These are phyloP conservation scores for Ilyonectria robusta DNA, from an alignment of 2,329 filamentous ascomycete genomes.

Conservation along the genomic window DNA sequence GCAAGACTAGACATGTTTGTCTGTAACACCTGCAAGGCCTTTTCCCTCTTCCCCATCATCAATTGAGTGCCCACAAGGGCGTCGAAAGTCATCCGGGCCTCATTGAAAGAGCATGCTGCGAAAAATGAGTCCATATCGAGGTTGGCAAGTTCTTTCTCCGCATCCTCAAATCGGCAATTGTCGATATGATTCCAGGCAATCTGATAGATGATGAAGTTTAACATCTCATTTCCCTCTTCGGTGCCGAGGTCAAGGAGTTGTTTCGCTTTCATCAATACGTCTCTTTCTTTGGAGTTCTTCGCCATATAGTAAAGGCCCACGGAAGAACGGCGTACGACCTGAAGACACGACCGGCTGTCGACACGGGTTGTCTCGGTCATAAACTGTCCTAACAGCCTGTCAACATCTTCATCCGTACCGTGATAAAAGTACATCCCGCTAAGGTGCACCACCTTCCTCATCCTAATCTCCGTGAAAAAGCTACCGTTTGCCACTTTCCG, in stretches of 20 bases:
- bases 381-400: constrained; percentile 4
- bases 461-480: neutral
- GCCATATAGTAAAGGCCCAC: neutral
- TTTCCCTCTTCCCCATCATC: neutral
- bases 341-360: neutral
- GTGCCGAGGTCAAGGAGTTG: neutral
- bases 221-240: neutral
- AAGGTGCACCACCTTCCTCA: neutral
- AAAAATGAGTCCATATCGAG: constrained; percentile 9
- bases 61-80: neutral
- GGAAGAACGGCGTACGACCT: neutral
- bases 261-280: neutral
- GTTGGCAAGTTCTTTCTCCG: neutral
- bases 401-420: constrained; percentile 6
- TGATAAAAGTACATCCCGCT: neutral
- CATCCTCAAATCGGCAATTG: constrained; percentile 1
- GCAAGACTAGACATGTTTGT: neutral
- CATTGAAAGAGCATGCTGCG: neutral
- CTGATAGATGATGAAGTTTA: constrained; percentile 1
- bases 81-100: neutral
- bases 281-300: neutral
- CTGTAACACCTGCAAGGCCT: neutral
- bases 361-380: neutral
- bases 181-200: neutral
- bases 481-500: neutral